These are phyloP conservation scores for Paecilomyces sp. DNA, from an alignment of 2,329 filamentous ascomycete genomes.

Conservation along the genomic window DNA sequence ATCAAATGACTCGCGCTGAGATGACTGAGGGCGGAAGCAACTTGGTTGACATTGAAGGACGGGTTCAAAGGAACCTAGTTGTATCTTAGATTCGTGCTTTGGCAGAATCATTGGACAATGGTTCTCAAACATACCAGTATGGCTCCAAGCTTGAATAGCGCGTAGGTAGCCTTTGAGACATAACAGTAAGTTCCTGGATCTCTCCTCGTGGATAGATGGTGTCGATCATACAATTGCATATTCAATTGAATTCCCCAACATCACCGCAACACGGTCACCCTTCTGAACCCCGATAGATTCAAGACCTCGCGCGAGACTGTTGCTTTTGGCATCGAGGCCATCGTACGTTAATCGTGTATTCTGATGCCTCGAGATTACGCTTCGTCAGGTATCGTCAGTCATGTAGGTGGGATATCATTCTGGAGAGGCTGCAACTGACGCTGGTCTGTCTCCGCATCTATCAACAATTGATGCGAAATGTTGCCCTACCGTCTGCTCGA, in stretches of 20 bases:
- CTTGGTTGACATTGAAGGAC: slow-evolving; percentile 72
- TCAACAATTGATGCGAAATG: slow-evolving; percentile 39
- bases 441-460: slow-evolving; percentile 40
- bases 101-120: background rate
- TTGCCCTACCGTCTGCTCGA: slow-evolving; percentile 40
- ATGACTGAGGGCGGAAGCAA: slow-evolving; percentile 70
- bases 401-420: background rate
- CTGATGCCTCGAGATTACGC: slow-evolving; percentile 56
- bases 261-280: slow-evolving; percentile 78
- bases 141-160: slow-evolving; percentile 88
- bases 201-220: background rate
- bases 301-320: slow-evolving; percentile 65
- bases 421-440: slow-evolving; percentile 34
- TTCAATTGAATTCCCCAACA: slow-evolving; percentile 76
- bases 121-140: slow-evolving; percentile 53
- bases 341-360: slow-evolving; percentile 63
- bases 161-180: slow-evolving; percentile 57
- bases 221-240: slow-evolving; percentile 59
- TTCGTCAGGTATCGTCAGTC: slow-evolving; percentile 14
- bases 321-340: slow-evolving; percentile 67
- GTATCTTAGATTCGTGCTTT: slow-evolving; percentile 2
- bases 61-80: slow-evolving; percentile 77
- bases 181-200: slow-evolving; percentile 6
- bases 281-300: slow-evolving; percentile 65
- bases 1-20: slow-evolving; percentile 67